phyloP scores from a whole-genome alignment of 2,329 filamentous ascomycete genomes.

The Coniochaeta hoffmannii region DNA sequence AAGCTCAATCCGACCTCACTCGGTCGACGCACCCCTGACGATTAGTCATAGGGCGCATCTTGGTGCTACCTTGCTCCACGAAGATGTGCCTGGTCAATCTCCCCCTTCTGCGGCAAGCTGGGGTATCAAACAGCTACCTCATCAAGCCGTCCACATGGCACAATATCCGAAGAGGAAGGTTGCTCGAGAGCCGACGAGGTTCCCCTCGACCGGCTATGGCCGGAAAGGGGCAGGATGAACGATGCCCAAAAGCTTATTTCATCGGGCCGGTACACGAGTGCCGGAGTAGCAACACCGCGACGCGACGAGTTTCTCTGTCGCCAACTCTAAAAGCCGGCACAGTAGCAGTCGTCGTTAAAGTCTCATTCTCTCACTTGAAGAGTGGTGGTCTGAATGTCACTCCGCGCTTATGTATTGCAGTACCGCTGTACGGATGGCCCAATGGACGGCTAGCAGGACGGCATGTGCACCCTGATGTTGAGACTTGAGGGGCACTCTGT shows the following conservation, averaged over 20 bases:
- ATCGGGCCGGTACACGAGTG: background rate
- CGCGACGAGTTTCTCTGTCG: no score
- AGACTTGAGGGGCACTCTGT: background rate
- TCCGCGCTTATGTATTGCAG: no score
- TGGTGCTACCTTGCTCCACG: background rate
- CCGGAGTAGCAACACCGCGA: background rate
- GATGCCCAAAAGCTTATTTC: background rate
- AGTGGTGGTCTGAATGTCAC: no score
- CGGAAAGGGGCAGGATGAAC: background rate
- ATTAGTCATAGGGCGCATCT: background rate
- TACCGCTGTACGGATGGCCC: no score
- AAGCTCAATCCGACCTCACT: background rate
- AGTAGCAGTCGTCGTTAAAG: no score
- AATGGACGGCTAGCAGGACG: no score
- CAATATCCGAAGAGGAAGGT: background rate
- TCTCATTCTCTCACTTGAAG: no score
- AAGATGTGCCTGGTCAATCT: background rate
- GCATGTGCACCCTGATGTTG: no score
- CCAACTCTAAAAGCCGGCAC: no score
- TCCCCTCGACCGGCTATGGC: background rate
- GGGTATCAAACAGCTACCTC: background rate
- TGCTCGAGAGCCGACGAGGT: background rate
- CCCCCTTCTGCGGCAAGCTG: background rate
- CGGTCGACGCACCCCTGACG: background rate
- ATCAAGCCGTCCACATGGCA: background rate